A percentile compares a stretch with the other conserved stretches of the same genome.
Evolutionary conservation across 768 basidiomycete genomes (phyloP).

Genomic region (Sporobolomyces pararoseus): DNA sequence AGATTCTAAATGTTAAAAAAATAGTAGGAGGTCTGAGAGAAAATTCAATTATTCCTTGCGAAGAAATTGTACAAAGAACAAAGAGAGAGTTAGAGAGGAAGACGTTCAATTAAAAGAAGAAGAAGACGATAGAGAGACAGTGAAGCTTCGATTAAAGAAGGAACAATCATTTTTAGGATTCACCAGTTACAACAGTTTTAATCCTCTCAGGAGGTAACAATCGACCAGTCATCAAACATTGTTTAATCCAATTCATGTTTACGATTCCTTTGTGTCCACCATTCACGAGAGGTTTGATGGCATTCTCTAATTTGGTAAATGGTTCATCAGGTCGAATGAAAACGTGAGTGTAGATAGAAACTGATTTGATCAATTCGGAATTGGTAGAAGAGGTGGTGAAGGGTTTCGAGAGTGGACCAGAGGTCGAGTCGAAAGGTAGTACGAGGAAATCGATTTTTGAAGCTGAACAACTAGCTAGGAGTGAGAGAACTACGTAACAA

Average conservation of each 20-base stretch:
- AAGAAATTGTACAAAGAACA: too few relatives aligned
- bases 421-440: slow-evolving; percentile 51
- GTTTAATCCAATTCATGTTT: slow-evolving; percentile 64
- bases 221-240: slow-evolving; percentile 63
- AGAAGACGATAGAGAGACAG: background rate
- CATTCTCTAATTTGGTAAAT: background rate
- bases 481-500: slow-evolving; percentile 51
- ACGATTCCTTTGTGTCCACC: slow-evolving; percentile 27
- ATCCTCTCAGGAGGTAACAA: slow-evolving; percentile 7
- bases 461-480: slow-evolving; percentile 76
- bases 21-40: too few relatives aligned
- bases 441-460: slow-evolving; percentile 60
- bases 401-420: slow-evolving; percentile 43
- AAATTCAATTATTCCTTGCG: too few relatives aligned
- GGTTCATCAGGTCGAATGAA: slow-evolving; percentile 59
- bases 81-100: background rate
- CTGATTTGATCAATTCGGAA: slow-evolving; percentile 47
- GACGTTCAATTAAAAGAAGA: background rate
- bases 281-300: background rate
- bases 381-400: background rate
- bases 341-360: slow-evolving; percentile 57
- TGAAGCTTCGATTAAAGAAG: too few relatives aligned
- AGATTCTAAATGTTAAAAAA: too few relatives aligned
- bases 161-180: too few relatives aligned
- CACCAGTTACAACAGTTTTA: too few relatives aligned